Conservation (phyloP, 2,329 filamentous ascomycete genomes). For the Trichoderma sp. region DNA sequence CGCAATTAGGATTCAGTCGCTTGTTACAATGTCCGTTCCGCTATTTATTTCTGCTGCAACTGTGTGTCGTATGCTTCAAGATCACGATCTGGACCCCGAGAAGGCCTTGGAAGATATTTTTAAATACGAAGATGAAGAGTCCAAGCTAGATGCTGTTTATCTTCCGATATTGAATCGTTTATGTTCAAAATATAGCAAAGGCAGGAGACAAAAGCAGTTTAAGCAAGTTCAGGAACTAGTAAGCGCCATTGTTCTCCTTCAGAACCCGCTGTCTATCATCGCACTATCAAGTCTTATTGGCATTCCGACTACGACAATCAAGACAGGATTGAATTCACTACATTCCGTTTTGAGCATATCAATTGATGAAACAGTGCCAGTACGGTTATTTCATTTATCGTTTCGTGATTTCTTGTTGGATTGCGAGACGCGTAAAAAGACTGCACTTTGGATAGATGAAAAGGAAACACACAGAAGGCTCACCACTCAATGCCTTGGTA, state of each 20-base stretch:
- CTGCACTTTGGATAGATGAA: background rate
- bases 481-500: background rate
- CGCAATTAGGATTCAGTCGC: rapidly evolving
- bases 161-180: background rate
- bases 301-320: background rate
- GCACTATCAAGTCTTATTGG: background rate
- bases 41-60: background rate
- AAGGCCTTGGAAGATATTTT: background rate
- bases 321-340: background rate
- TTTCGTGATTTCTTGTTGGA: background rate
- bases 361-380: background rate
- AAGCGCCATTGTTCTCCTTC: background rate
- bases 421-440: background rate
- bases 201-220: background rate
- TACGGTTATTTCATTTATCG: background rate
- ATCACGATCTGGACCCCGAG: background rate
- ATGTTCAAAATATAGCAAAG: background rate
- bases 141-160: background rate
- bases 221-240: background rate
- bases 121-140: background rate
- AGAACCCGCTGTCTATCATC: background rate
- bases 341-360: background rate
- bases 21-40: background rate
- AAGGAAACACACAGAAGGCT: background rate
- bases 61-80: background rate